Percentiles rank a stretch among this genome's conserved stretches.
These are phyloP conservation scores for Ilex aquifolium DNA, from an alignment of 257 asterid genomes.

Conservation along the genomic window DNA sequence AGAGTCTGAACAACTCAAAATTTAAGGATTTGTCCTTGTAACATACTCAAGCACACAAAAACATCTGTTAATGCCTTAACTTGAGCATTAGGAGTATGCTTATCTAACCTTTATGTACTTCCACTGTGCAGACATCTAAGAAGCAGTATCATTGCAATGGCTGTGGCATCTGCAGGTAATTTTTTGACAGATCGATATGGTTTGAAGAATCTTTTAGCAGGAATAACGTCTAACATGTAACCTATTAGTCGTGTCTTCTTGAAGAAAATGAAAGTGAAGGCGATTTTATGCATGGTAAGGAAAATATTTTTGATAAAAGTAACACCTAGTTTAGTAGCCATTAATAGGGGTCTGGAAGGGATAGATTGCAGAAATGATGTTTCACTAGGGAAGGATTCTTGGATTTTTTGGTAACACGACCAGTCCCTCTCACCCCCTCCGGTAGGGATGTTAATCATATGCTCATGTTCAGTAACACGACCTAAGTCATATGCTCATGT, in stretches of 20 bases:
- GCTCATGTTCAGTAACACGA: too few relatives aligned
- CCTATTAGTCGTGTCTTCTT: neutral
- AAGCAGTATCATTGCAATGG: slow-evolving; percentile 75
- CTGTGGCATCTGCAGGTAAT: slow-evolving; percentile 91
- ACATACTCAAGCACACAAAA: too few relatives aligned
- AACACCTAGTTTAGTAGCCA: too few relatives aligned
- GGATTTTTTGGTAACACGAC: too few relatives aligned
- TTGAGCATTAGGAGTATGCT: neutral
- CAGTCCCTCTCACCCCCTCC: too few relatives aligned
- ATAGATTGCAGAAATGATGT: too few relatives aligned
- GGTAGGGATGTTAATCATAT: too few relatives aligned
- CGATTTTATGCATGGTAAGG: too few relatives aligned
- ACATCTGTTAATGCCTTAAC: neutral
- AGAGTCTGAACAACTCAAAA: neutral
- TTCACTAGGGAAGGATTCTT: too few relatives aligned
- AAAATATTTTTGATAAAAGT: too few relatives aligned
- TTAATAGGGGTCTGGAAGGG: too few relatives aligned
- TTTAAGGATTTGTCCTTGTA: neutral
- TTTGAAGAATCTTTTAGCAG: neutral
- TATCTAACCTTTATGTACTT: slow-evolving; percentile 1
- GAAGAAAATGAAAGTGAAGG: neutral
- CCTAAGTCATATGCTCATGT: too few relatives aligned
- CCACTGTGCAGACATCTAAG: slow-evolving; percentile 58
- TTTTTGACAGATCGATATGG: neutral
- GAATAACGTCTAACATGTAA: neutral